A percentile compares a stretch with the other conserved stretches of the same genome.
Evolutionary conservation across 768 basidiomycete species (phyloP).

Genomic region (Tulasnella sp.): DNA sequence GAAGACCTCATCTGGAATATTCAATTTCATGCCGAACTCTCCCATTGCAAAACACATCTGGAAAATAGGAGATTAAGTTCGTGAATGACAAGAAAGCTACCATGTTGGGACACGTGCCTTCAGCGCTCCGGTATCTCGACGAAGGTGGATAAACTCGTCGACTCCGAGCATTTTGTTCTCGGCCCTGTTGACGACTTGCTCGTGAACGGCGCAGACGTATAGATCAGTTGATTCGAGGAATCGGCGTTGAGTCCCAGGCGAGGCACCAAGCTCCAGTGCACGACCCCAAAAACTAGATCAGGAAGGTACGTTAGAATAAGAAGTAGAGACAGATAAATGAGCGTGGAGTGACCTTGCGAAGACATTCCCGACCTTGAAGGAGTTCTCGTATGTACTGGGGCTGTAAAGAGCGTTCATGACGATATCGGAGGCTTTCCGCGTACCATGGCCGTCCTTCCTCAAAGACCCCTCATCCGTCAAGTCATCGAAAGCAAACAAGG

Average conservation of each 20-base stretch:
- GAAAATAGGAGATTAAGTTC: neutral
- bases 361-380: slow-evolving; percentile 24
- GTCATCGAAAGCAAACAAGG: slow-evolving; percentile 30
- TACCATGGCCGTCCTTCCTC: slow-evolving; percentile 26
- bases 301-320: neutral
- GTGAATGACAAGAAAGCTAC: neutral
- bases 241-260: slow-evolving; percentile 26
- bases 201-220: slow-evolving; percentile 34
- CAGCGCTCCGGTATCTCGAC: slow-evolving; percentile 36
- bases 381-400: neutral
- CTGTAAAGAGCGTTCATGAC: slow-evolving; percentile 18
- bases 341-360: slow-evolving; percentile 5
- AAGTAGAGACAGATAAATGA: neutral
- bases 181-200: slow-evolving; percentile 36
- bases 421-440: slow-evolving; percentile 21
- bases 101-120: slow-evolving; percentile 3
- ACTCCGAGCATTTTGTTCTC: slow-evolving; percentile 31
- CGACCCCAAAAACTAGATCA: slow-evolving; percentile 29
- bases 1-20: slow-evolving; percentile 33
- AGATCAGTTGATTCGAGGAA: slow-evolving; percentile 34
- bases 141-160: slow-evolving; percentile 35
- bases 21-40: slow-evolving; percentile 29
- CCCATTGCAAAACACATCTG: slow-evolving; percentile 32
- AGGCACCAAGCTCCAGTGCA: neutral
- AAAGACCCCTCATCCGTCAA: slow-evolving; percentile 28